phyloP scores from a whole-genome alignment of 805 yeast species.

The Jamesozyma piceae region DNA sequence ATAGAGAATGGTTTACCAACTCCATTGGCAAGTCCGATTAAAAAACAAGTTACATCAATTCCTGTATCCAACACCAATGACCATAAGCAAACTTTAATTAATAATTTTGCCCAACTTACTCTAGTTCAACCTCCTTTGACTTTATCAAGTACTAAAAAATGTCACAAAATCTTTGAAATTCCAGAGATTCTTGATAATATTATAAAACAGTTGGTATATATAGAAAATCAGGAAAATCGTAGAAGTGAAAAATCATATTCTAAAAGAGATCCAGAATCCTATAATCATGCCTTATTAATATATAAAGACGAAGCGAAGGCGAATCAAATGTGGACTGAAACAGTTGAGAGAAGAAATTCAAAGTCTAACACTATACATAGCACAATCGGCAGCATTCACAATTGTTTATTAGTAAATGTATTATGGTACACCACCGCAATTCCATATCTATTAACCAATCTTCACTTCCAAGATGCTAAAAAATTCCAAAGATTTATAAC shows the following conservation, averaged over 20 bases:
- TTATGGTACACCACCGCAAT: slow-evolving; percentile 51
- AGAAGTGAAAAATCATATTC: slow-evolving; percentile 44
- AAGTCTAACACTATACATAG: background rate
- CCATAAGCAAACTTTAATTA: background rate
- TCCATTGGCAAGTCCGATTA: slow-evolving; percentile 7
- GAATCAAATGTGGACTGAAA: slow-evolving; percentile 32
- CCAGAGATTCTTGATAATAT: slow-evolving; percentile 69
- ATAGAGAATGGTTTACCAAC: slow-evolving; percentile 5
- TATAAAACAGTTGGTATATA: slow-evolving; percentile 31
- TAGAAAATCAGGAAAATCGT: slow-evolving; percentile 29
- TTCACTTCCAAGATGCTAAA: slow-evolving; percentile 43
- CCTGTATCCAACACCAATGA: background rate
- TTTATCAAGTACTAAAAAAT: background rate
- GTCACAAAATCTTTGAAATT: slow-evolving; percentile 47
- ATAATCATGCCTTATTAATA: slow-evolving; percentile 57
- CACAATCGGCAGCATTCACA: slow-evolving; percentile 34
- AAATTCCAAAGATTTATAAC: slow-evolving; percentile 38
- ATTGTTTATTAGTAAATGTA: slow-evolving; percentile 61
- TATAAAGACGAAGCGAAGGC: slow-evolving; percentile 49
- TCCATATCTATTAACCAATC: slow-evolving; percentile 44
- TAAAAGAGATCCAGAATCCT: slow-evolving; percentile 54
- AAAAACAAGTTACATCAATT: background rate
- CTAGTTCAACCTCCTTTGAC: background rate
- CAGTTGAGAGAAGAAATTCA: background rate
- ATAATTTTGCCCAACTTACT: slow-evolving; percentile 8